Evolutionary conservation across 108 stramenopile species (phyloP), one percentile per base, ranked within the genome.

Genomic region (Cafeteria roenbergensis): DNA sequence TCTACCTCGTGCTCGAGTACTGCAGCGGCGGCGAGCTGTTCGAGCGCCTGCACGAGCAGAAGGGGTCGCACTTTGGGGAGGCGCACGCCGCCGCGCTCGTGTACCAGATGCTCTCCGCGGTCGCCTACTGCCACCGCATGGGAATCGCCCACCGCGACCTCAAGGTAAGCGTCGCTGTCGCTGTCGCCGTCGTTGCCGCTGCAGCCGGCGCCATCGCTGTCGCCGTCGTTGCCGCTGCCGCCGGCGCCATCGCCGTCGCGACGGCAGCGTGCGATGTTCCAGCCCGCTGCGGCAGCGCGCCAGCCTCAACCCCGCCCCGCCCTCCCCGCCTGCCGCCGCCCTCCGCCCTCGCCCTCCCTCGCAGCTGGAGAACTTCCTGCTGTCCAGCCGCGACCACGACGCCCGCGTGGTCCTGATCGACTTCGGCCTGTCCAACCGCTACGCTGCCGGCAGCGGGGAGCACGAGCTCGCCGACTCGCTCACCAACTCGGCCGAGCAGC

Each of bases 401-500:
- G 73, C 86, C 20, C 86, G 86, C 52, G 70, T 97, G 52, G 92
- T 91, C 70, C 91, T 97, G 78, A 97, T 97, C 71, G 95, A 97
- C 80, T 94, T 97, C 70, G 95, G 95, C 35, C 76, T 97, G 27
- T 80, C 78, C 51, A 89, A 86, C 74, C 90, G 93, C 77, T 94
- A 92, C 75, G 76, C 75, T 22, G 34, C 26, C 2, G 80, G 85
- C 70, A 85, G 86, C 29, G 86, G 90, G 70, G 72, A 80, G 31
- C 87, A 86, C 51, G 88, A 90, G n/a, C n/a, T n/a, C 60, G 86
- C 88, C n/a, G n/a, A n/a, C n/a, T n/a, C n/a, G n/a, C n/a, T n/a
- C n/a, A n/a, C n/a, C n/a, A n/a, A n/a, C n/a, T n/a, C n/a, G n/a
- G n/a, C n/a, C n/a, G n/a, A n/a, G n/a, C n/a, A n/a, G n/a, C n/a